phyloP scores from a whole-genome alignment of 768 basidiomycete species.

The Phlebiopsis flavidoalba region DNA sequence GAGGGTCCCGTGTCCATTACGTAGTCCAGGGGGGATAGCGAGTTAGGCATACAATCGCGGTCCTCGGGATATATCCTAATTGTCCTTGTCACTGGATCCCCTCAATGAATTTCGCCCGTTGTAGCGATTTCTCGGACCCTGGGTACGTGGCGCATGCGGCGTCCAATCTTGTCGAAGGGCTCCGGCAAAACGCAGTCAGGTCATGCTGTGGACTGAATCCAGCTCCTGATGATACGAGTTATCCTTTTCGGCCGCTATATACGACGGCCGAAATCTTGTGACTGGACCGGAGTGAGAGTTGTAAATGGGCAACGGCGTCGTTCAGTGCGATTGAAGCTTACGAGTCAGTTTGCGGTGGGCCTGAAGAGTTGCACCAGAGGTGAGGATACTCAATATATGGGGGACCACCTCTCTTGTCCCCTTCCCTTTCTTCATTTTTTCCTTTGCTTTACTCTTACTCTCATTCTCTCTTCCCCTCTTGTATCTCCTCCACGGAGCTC shows the following conservation, averaged over 20 bases:
- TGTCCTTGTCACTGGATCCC: constrained; percentile 57
- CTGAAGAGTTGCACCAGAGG: not conserved
- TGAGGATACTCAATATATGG: constrained; percentile 46
- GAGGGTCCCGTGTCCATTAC: not conserved
- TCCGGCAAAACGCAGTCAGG: not conserved
- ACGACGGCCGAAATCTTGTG: constrained; percentile 46
- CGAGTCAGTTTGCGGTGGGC: not conserved
- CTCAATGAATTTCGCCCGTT: not conserved
- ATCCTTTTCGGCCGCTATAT: constrained; percentile 56
- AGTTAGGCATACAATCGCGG: constrained; percentile 51
- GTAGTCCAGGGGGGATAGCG: constrained; percentile 24
- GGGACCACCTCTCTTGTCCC: no score
- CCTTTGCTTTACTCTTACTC: no score
- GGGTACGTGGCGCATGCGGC: no score
- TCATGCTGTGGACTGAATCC: not conserved
- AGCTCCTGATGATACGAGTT: constrained; percentile 44
- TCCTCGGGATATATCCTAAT: constrained; percentile 55
- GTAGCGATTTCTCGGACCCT: not conserved
- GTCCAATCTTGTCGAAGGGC: no score
- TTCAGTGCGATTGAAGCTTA: constrained; percentile 57
- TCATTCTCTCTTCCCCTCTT: no score
- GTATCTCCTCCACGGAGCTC: no score
- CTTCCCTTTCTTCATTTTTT: no score
- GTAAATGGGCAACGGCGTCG: constrained; percentile 40
- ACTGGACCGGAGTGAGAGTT: constrained; percentile 46